phyloP scores from a whole-genome alignment of 768 basidiomycete species.

The Tricholoma sp. region DNA sequence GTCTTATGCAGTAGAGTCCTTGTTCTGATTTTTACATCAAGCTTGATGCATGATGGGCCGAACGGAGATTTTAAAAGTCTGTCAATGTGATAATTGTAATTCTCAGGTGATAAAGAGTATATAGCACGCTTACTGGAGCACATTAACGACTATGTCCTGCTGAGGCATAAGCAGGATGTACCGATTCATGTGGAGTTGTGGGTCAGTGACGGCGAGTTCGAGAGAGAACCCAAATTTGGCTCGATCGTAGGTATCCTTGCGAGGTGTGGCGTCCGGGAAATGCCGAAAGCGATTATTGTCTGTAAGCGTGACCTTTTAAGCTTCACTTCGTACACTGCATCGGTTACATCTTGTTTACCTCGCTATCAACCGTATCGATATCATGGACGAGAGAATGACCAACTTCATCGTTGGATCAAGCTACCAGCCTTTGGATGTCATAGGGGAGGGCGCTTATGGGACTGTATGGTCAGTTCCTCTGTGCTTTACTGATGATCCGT shows the following conservation, averaged over 20 bases:
- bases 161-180: too few species aligned
- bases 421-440: slow-evolving; percentile 77
- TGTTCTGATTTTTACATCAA: too few species aligned
- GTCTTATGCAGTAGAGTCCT: too few species aligned
- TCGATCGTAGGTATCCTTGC: not conserved
- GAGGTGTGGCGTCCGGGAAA: not conserved
- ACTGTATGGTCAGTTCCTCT: slow-evolving; percentile 58
- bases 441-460: slow-evolving; percentile 95
- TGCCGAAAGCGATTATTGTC: not conserved
- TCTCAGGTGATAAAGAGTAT: too few species aligned
- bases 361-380: slow-evolving; percentile 3
- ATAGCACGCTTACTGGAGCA: too few species aligned
- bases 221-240: not conserved
- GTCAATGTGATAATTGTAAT: too few species aligned
- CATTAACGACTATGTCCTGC: not conserved
- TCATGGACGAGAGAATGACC: slow-evolving; percentile 24
- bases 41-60: too few species aligned
- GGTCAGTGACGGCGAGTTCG: too few species aligned
- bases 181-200: too few species aligned
- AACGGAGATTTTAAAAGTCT: too few species aligned
- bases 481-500: slow-evolving; percentile 1
- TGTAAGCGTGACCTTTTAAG: not conserved
- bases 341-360: not conserved
- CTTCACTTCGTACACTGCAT: not conserved
- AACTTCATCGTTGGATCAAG: slow-evolving; percentile 46